Conservation (phyloP, 306 rosid species). For the Canavalia gladiata region DNA sequence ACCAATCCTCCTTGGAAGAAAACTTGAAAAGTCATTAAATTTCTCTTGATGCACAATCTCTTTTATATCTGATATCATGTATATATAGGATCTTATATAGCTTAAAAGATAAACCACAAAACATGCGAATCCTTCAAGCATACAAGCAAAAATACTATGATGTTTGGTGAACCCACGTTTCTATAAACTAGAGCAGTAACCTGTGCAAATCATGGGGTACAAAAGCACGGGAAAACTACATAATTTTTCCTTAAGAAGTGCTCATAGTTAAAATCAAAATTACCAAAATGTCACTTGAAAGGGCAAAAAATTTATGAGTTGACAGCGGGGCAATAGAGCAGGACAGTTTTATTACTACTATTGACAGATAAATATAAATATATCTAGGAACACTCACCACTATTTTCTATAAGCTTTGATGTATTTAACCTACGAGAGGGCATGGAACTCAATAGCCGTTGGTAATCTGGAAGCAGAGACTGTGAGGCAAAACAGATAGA, state of each 20-base stretch:
- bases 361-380: conserved; percentile 10
- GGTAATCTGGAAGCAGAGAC: conserved; percentile 99
- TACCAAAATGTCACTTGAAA: too few species aligned
- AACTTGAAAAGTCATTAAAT: neutral
- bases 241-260: too few species aligned
- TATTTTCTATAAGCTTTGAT: conserved; percentile 92
- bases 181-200: neutral
- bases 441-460: conserved; percentile 91
- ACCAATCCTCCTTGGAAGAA: neutral
- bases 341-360: too few species aligned
- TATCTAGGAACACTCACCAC: conserved; percentile 69
- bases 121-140: conserved; percentile 20
- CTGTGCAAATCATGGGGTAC: too few species aligned
- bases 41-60: neutral
- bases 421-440: conserved; percentile 98
- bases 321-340: too few species aligned
- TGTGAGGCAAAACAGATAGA: conserved; percentile 67
- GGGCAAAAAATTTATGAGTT: too few species aligned
- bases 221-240: too few species aligned
- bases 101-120: conserved; percentile 19
- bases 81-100: conserved; percentile 31
- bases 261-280: too few species aligned
- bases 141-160: conserved; percentile 33
- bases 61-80: neutral
- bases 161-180: conserved; percentile 30